These are phyloP conservation scores for Tricholoma matsutake DNA, from an alignment of 768 basidiomycete species.

Conservation along the genomic window DNA sequence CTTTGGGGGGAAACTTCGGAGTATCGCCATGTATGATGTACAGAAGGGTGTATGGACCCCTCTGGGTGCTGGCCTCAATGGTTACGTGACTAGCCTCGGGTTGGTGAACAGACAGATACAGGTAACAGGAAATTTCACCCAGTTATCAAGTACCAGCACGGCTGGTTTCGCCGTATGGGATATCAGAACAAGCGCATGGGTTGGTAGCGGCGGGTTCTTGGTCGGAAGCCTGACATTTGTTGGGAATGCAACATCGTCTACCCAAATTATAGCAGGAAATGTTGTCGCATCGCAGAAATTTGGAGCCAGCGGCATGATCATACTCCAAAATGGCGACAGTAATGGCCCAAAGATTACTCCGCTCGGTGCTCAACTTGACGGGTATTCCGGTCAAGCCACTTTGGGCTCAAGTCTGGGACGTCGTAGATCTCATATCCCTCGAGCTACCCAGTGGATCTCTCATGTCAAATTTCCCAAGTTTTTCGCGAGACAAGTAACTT, in stretches of 20 bases:
- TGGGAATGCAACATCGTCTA: conserved; percentile 56
- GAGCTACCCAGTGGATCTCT: conserved; percentile 47
- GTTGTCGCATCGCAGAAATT: conserved; percentile 53
- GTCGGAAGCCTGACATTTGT: conserved; percentile 69
- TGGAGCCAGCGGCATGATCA: conserved; percentile 78
- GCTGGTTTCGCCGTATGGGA: conserved; percentile 81
- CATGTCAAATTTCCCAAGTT: conserved; percentile 41
- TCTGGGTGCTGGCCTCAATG: conserved; percentile 74
- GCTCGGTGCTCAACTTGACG: conserved; percentile 54
- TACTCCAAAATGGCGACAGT: conserved; percentile 62
- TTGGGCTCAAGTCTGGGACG: conserved; percentile 29
- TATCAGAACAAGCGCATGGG: conserved; percentile 57
- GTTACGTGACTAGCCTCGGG: conserved; percentile 62
- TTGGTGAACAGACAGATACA: conserved; percentile 50
- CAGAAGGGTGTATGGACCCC: conserved; percentile 61
- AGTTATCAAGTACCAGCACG: conserved; percentile 33
- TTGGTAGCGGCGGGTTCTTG: conserved; percentile 71
- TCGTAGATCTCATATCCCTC: conserved; percentile 36
- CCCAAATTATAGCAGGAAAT: conserved; percentile 70
- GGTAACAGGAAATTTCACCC: conserved; percentile 75
- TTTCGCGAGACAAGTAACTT: conserved; percentile 52
- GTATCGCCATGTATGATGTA: conserved; percentile 73
- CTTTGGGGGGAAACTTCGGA: conserved; percentile 47
- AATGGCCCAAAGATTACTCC: conserved; percentile 60
- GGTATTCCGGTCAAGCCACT: conserved; percentile 29